phyloP scores from a whole-genome alignment of 768 basidiomycete species.

The Hericium erinaceus region DNA sequence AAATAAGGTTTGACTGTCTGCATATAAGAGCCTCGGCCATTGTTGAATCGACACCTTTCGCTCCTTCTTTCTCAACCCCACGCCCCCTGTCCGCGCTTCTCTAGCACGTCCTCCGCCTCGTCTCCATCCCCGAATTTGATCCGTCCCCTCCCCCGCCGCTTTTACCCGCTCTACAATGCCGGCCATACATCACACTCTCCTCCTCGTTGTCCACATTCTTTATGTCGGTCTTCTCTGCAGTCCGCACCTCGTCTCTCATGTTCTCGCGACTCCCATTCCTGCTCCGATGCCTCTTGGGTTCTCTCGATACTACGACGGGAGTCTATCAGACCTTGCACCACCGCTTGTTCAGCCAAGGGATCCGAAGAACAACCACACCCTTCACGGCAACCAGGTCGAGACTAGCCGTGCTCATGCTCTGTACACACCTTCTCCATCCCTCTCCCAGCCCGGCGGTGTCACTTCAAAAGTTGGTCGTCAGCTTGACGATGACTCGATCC shows the following conservation, averaged over 20 bases:
- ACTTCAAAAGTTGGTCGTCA: neutral
- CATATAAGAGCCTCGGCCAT: conserved; percentile 1
- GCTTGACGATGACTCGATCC: conserved; percentile 4
- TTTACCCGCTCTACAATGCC: conserved; percentile 19
- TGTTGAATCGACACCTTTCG: no score
- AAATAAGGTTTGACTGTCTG: conserved; percentile 3
- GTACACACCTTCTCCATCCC: neutral
- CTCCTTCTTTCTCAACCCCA: no score
- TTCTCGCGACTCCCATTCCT: conserved; percentile 20
- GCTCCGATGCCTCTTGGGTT: conserved; percentile 10
- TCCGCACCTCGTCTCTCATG: conserved; percentile 11
- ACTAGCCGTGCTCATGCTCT: neutral
- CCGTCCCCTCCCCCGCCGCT: conserved; percentile 7
- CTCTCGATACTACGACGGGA: conserved; percentile 9
- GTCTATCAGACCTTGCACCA: conserved; percentile 11
- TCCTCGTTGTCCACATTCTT: conserved; percentile 32
- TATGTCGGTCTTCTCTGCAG: conserved; percentile 29
- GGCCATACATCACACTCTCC: conserved; percentile 28
- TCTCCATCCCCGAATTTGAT: conserved; percentile 8
- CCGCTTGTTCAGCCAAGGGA: conserved; percentile 6
- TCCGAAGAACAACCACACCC: conserved; percentile 1
- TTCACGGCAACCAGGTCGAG: neutral
- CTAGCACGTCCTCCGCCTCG: neutral
- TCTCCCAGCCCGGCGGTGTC: neutral
- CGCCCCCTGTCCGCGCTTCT: neutral